Evolutionary conservation across 306 rosid genomes (phyloP), one percentile per base, ranked within the genome.

Genomic region (Datisca glomerata): DNA sequence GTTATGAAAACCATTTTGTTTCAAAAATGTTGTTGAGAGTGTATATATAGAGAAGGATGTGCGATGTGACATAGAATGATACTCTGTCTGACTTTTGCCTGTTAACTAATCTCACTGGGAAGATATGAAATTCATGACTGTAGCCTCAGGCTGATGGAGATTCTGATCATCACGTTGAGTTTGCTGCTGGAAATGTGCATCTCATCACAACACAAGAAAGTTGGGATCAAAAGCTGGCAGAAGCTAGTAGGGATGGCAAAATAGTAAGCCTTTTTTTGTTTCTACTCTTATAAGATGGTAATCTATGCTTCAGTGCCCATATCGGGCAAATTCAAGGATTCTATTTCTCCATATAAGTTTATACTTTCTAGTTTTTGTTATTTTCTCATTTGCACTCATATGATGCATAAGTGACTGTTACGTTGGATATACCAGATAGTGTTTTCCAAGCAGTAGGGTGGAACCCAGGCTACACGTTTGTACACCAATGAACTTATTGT

Each of bases 221-320:
- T 37, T 89, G 98, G 98, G 91, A 84, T 16, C 78, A 70, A 63
- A 77, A 78, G 72, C 7, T 89, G 77, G 91, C 62, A 68, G 95
- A 89, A 78, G 95, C 98, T 48, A 70, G 41, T 53, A 80, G 52
- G 69, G 86, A 66, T 43, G 95, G 79, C 42, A 80, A 67, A 66
- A 61, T 73, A 47, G 98, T 89, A 75, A 74, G 95, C 63, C 60
- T 51, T 19, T 28, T 21, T 6, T 36, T 40, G 14, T 40, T 45
- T 47, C 13, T 14, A 15, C 15, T 24, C 33, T 28, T 28, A 12
- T 28, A 28, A 12, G 33, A 47, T 47, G 42, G 24, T 7, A 27
- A 24, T n/a, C 28, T 16, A 17, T 34, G 40, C 8, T 47, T 50
- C 18, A 36, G 22, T 47, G 34, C 33, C 33, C 5, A 21, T 31